Percentiles rank a stretch among this genome's conserved stretches.
phyloP scores from a whole-genome alignment of 331 rosid species.

The Pyracantha coccinea region DNA sequence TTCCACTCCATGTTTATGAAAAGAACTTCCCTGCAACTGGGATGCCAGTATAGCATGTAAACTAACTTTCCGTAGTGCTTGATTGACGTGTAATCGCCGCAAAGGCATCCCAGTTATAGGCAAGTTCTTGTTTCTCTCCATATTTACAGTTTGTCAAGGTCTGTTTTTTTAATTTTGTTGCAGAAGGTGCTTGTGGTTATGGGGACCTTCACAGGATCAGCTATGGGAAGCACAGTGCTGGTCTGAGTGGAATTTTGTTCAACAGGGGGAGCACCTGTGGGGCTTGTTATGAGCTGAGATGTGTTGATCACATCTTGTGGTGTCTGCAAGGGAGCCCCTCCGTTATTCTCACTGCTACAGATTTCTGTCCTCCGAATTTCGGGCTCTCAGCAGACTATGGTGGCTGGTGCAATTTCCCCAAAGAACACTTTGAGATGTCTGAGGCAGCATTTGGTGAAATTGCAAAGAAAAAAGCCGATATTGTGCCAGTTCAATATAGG shows the following conservation, averaged over 20 bases:
- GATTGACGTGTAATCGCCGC: not conserved
- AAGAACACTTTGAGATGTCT: constrained; percentile 92
- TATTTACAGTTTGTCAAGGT: not conserved
- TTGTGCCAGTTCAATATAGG: constrained; percentile 86
- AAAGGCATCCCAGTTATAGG: not conserved
- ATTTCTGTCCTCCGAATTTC: constrained; percentile 89
- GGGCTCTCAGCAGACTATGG: constrained; percentile 91
- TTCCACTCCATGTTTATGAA: not conserved
- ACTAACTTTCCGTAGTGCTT: not conserved
- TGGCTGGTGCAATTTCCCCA: constrained; percentile 97
- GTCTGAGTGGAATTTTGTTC: constrained; percentile 84
- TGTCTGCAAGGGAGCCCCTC: constrained; percentile 87
- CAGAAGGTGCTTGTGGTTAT: constrained; percentile 99
- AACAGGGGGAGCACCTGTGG: constrained; percentile 82
- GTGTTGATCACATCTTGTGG: constrained; percentile 95
- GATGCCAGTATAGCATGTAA: not conserved
- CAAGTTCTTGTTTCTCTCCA: not conserved
- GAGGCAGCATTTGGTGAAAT: constrained; percentile 75
- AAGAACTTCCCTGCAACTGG: not conserved
- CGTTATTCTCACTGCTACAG: constrained; percentile 83
- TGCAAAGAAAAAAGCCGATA: constrained; percentile 73
- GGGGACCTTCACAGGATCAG: constrained; percentile 83
- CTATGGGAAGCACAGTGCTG: constrained; percentile 78
- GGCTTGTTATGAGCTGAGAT: constrained; percentile 89
- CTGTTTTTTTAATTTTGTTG: constrained; percentile 10